A percentile compares a stretch with the other conserved stretches of the same genome.
phyloP scores from a whole-genome alignment of 2,329 filamentous ascomycete genomes.

The Dryadomyces sulphureus region DNA sequence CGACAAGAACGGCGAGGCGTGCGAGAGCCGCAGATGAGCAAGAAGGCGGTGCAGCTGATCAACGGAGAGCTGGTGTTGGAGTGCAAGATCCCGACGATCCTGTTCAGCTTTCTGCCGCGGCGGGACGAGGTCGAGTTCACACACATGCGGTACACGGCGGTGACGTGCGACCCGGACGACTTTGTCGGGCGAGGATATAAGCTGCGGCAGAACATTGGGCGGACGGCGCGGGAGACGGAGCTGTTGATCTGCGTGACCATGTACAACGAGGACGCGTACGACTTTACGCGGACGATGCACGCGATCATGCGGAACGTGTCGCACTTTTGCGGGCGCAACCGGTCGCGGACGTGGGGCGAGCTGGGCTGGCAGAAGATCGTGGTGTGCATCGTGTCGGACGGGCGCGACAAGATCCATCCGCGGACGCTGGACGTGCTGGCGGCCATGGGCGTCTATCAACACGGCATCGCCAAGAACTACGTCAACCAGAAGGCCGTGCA shows the following conservation, averaged over 20 bases:
- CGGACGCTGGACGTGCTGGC: conserved; percentile 87
- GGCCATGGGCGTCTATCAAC: conserved; percentile 94
- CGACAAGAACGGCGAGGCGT: conserved; percentile 81
- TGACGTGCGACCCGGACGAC: conserved; percentile 84
- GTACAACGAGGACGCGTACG: conserved; percentile 98
- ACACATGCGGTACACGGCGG: conserved; percentile 86
- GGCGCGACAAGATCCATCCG: conserved; percentile 77
- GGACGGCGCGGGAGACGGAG: conserved; percentile 83
- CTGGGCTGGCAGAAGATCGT: conserved; percentile 99
- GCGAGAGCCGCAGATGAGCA: conserved; percentile 72
- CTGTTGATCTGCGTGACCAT: conserved; percentile 94
- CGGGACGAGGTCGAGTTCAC: conserved; percentile 94
- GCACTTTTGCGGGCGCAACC: conserved; percentile 85
- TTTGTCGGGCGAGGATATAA: conserved; percentile 91
- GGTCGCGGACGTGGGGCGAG: conserved; percentile 92
- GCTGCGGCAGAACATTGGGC: conserved; percentile 78
- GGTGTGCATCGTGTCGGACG: conserved; percentile 90
- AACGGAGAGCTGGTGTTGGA: conserved; percentile 96
- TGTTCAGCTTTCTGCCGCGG: conserved; percentile 90
- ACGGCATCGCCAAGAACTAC: conserved; percentile 95
- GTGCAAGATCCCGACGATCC: conserved; percentile 96
- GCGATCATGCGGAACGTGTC: conserved; percentile 97
- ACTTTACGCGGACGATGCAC: conserved; percentile 96
- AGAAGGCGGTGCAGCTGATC: conserved; percentile 89
- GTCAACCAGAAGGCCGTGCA: conserved; percentile 94